Conservation (phyloP, 352 stramenopile genomes). For the Pythium plurisporium region DNA sequence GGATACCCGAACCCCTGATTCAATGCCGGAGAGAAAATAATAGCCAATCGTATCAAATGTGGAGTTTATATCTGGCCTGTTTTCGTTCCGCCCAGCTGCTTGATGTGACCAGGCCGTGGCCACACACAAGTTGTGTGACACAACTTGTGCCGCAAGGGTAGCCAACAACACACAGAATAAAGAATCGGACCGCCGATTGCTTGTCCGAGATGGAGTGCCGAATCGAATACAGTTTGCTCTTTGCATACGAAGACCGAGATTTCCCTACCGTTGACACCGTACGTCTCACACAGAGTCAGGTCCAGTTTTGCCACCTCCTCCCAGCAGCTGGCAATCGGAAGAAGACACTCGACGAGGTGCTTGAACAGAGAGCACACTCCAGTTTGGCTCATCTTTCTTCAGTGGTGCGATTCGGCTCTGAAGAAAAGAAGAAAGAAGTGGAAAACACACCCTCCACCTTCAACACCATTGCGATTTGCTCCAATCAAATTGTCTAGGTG, state of each 20-base stretch:
- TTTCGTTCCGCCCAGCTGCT: conserved; percentile 13
- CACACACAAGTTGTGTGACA: background rate
- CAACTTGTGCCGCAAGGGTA: too few relatives aligned
- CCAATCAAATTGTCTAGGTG: background rate
- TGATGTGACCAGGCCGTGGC: background rate
- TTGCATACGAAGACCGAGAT: too few relatives aligned
- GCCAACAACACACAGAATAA: conserved; percentile 3
- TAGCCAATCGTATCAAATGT: conserved; percentile 5
- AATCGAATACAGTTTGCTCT: too few relatives aligned
- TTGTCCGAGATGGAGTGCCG: too few relatives aligned
- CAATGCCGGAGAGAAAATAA: background rate
- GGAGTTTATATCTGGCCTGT: background rate
- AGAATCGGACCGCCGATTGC: conserved; percentile 2
- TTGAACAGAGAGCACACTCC: conserved; percentile 8
- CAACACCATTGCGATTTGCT: conserved; percentile 3
- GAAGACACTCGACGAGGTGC: conserved; percentile 8
- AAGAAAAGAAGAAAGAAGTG: background rate
- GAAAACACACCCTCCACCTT: conserved; percentile 4
- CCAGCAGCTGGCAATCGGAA: conserved; percentile 4
- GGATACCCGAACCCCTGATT: conserved; percentile 14
- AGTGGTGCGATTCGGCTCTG: background rate
- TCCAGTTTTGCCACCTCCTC: too few relatives aligned
- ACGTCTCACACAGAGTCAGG: background rate
- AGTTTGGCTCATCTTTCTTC: conserved; percentile 3
- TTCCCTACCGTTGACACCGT: too few relatives aligned